Conservation (phyloP, 2,329 filamentous ascomycete genomes). For the Xylaria sp. region DNA sequence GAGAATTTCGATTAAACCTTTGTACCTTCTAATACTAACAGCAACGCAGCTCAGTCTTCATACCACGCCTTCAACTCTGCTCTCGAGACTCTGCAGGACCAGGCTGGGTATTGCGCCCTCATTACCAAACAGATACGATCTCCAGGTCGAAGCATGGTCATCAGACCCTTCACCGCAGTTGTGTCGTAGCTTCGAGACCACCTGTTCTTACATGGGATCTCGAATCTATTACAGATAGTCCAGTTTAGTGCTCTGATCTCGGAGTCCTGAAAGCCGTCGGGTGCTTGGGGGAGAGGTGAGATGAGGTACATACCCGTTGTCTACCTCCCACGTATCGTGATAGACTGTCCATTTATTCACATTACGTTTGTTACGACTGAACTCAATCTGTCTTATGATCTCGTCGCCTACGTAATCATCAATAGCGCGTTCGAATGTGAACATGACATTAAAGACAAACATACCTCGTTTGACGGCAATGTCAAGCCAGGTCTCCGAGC, state of each 20-base stretch:
- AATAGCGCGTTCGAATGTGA: neutral
- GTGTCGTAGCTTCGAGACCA: neutral
- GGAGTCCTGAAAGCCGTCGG: neutral
- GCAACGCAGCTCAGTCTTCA: neutral
- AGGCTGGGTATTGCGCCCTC: neutral
- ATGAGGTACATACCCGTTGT: neutral
- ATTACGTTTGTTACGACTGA: neutral
- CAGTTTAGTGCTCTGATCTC: neutral
- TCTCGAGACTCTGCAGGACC: neutral
- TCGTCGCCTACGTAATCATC: neutral
- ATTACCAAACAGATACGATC: neutral
- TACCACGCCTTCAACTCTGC: constrained; percentile 3
- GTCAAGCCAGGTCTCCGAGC: constrained; percentile 2
- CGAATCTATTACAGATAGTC: neutral
- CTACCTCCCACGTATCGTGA: constrained; percentile 1
- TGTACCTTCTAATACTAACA: neutral
- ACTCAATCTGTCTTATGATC: neutral
- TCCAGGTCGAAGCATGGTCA: constrained; percentile 1
- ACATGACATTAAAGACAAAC: neutral
- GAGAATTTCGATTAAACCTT: too few relatives aligned
- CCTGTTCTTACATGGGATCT: constrained; percentile 2
- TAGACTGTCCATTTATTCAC: neutral
- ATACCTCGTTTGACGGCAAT: constrained; percentile 4
- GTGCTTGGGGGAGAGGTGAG: neutral
- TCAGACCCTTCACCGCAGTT: neutral